These are phyloP conservation scores for Leccinum boreale DNA, from an alignment of 768 basidiomycete genomes.

Conservation along the genomic window DNA sequence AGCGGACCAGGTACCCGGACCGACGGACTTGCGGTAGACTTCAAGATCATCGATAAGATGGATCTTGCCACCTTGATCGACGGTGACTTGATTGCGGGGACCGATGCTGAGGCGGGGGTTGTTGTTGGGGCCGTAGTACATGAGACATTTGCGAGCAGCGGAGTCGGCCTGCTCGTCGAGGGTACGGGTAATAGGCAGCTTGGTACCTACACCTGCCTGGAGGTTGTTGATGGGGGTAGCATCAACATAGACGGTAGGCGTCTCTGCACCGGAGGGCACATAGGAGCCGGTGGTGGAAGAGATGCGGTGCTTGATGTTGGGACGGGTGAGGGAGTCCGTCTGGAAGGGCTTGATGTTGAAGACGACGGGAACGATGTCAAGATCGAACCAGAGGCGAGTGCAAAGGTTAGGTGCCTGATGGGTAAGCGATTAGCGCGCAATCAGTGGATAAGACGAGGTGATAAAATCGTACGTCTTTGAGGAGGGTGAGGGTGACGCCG, in stretches of 20 bases:
- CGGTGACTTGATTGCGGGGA: constrained; percentile 81
- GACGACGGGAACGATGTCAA: constrained; percentile 81
- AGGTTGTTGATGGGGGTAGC: constrained; percentile 46
- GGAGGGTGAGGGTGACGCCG: constrained; percentile 67
- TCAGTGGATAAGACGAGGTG: constrained; percentile 4
- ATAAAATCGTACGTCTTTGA: constrained; percentile 54
- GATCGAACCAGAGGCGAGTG: constrained; percentile 78
- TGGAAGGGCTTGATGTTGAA: constrained; percentile 85
- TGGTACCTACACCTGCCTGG: constrained; percentile 47
- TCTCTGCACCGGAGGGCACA: constrained; percentile 72
- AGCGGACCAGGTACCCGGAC: constrained; percentile 73
- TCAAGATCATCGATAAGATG: constrained; percentile 81
- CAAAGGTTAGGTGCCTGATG: constrained; percentile 73
- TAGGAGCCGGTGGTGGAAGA: constrained; percentile 78
- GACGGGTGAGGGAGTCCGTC: constrained; percentile 73
- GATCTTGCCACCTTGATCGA: constrained; percentile 84
- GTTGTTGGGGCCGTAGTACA: constrained; percentile 80
- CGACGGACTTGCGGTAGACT: constrained; percentile 71
- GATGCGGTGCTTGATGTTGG: constrained; percentile 80
- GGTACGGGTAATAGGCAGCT: constrained; percentile 71
- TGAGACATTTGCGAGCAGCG: constrained; percentile 78
- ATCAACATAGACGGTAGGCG: constrained; percentile 68
- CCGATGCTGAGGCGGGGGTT: constrained; percentile 82
- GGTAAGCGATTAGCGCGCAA: constrained; percentile 20
- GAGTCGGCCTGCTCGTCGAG: constrained; percentile 85